These are phyloP conservation scores for Venturia aucupariae DNA, from an alignment of 2,329 filamentous ascomycete species.

Conservation along the genomic window DNA sequence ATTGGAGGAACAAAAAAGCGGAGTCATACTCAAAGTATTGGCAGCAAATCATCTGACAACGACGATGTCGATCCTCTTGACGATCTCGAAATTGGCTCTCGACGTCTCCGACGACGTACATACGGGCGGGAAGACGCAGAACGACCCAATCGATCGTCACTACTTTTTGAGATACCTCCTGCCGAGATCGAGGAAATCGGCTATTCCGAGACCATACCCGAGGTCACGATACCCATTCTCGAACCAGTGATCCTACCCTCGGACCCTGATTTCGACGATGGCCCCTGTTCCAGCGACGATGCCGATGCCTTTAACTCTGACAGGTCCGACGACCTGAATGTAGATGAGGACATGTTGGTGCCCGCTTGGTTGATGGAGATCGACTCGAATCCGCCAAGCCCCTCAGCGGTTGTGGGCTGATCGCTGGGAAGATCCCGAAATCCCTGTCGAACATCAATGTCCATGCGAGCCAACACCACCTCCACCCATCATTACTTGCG, in stretches of 20 bases:
- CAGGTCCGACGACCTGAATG: background rate
- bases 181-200: conserved; percentile 16
- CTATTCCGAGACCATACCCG: background rate
- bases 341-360: conserved; percentile 9
- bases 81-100: conserved; percentile 27
- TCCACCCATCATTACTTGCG: background rate
- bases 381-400: conserved; percentile 10
- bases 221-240: background rate
- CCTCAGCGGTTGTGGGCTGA: background rate
- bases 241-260: background rate
- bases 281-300: conserved; percentile 1
- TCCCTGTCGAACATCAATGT: background rate
- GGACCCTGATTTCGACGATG: background rate
- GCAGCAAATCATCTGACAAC: conserved; percentile 33
- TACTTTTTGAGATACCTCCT: conserved; percentile 31
- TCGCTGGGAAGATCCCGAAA: background rate
- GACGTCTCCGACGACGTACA: conserved; percentile 35
- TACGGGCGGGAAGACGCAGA: conserved; percentile 27
- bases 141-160: conserved; percentile 22
- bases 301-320: background rate
- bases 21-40: conserved; percentile 36
- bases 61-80: conserved; percentile 33
- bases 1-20: conserved; percentile 34
- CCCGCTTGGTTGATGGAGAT: conserved; percentile 12
- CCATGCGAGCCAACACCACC: background rate